Conservation (phyloP, 2,329 filamentous ascomycete species). For the Aureobasidium sp. region DNA sequence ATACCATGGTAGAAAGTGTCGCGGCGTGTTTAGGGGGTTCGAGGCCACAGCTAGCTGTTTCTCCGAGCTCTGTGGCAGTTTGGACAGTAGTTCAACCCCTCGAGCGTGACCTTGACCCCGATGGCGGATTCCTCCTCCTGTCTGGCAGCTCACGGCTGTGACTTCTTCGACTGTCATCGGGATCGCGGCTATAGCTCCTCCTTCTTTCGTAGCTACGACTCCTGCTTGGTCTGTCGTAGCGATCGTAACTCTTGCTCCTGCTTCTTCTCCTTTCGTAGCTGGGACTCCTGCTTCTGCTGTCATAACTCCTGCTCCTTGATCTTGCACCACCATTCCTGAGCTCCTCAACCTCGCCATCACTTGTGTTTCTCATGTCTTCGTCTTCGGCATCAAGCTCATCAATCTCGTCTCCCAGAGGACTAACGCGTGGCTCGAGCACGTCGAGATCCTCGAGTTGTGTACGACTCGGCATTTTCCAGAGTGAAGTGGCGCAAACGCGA, state of each 20-base stretch:
- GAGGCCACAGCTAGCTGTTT: not conserved
- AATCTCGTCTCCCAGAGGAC: conserved; percentile 66
- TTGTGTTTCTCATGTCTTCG: conserved; percentile 20
- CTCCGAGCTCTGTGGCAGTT: not conserved
- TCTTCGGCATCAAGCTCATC: conserved; percentile 59
- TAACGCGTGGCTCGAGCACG: conserved; percentile 73
- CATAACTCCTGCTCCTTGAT: not conserved
- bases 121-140: not conserved
- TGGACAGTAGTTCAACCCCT: not conserved
- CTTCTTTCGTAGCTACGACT: not conserved
- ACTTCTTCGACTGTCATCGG: not conserved
- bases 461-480: conserved; percentile 84
- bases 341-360: conserved; percentile 19
- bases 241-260: conserved; percentile 4
- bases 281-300: conserved; percentile 1
- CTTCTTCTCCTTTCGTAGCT: not conserved
- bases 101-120: not conserved
- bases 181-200: not conserved
- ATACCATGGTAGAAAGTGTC: too few species aligned
- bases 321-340: conserved; percentile 15
- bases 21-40: too few species aligned
- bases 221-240: not conserved
- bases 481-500: conserved; percentile 77
- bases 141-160: not conserved
- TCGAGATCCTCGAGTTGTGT: conserved; percentile 83